Base-by-base conservation (phyloP, 2,329 filamentous ascomycete species). In the Penicillium vulpinum region DNA sequence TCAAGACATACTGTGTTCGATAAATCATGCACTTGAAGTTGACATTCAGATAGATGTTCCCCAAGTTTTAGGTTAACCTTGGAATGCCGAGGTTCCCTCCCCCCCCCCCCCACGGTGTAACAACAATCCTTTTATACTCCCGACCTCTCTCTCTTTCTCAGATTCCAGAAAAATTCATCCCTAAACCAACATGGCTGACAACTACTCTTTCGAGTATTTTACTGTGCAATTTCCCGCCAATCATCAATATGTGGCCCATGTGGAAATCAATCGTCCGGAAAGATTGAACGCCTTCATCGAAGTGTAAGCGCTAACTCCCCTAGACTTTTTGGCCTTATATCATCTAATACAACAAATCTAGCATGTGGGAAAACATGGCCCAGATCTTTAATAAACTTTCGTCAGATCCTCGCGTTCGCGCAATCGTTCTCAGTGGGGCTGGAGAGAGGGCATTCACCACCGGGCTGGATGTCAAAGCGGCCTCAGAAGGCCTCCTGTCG, bases 211-310 rank as follows among this genome's bases (percentile, higher is more conserved):
- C 60, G 65, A 87, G 64, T 81, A 89, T 80, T 92, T 91, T 82
- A 85, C 86, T 63, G 81, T 95, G 65, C 85, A 83, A n/a, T 86
- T 86, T 40, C 90, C 92, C 2, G 47, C 60, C 0, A 59, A 68
- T 0, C 69, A 78, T 36, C 82, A 88, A 68, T 86, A 86, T 78
- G 88, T 97, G 47, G 90, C 88, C n/a, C 91, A 96, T 73, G 89
- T 97, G 57, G 88, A 97, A 77, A 96, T 96, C 77, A 92, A 95
- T 79, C 85, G 92, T 1, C 86, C 92, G 1, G 76, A 85, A 63
- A 96, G 96, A 79, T 80, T 97, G 73, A 97, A 97, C 74, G 87
- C 92, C 62, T 97, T 96, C 74, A 83, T 86, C 63, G 86, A 91
- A 72, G 78, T 76, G 83, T 85, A 73, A 65, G 78, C 76, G 28